Conservation (phyloP, 306 rosid genomes). For the Canavalia ensiformis region DNA sequence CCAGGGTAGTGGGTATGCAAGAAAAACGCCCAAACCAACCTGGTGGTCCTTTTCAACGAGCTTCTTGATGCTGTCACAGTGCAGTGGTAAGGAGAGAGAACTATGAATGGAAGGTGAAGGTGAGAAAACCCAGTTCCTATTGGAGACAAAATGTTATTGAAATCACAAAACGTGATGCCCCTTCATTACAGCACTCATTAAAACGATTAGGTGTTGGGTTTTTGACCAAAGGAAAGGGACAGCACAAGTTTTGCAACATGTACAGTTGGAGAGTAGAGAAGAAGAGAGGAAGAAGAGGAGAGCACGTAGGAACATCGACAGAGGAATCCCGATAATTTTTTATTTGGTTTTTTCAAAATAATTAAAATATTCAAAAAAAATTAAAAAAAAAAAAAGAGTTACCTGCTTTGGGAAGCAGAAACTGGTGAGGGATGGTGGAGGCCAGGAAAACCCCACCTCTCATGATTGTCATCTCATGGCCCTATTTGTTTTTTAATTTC, state of each 20-base stretch:
- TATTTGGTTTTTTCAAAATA: not conserved
- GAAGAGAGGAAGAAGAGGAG: conserved; percentile 46
- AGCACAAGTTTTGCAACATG: conserved; percentile 43
- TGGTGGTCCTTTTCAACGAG: not conserved
- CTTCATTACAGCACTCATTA: conserved; percentile 41
- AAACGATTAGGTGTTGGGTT: conserved; percentile 61
- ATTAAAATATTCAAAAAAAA: not conserved
- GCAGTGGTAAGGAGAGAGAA: conserved; percentile 34
- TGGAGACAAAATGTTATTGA: conserved; percentile 57
- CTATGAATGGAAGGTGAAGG: conserved; percentile 31
- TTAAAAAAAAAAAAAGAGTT: conserved; percentile 20
- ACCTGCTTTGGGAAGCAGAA: conserved; percentile 52
- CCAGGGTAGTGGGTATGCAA: conserved; percentile 8
- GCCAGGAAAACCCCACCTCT: conserved; percentile 35
- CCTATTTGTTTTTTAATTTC: not conserved
- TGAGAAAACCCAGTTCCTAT: conserved; percentile 39
- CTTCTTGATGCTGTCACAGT: conserved; percentile 20
- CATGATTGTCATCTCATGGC: conserved; percentile 52
- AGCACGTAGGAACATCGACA: conserved; percentile 56
- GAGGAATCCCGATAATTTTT: conserved; percentile 57
- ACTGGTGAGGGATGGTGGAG: conserved; percentile 37
- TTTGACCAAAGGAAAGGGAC: conserved; percentile 71
- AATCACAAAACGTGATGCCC: conserved; percentile 19
- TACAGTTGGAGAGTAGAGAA: conserved; percentile 42
- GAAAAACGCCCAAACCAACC: conserved; percentile 43